Conservation (phyloP, 176 grass and related monocot genomes). For the Musa itinerans region DNA sequence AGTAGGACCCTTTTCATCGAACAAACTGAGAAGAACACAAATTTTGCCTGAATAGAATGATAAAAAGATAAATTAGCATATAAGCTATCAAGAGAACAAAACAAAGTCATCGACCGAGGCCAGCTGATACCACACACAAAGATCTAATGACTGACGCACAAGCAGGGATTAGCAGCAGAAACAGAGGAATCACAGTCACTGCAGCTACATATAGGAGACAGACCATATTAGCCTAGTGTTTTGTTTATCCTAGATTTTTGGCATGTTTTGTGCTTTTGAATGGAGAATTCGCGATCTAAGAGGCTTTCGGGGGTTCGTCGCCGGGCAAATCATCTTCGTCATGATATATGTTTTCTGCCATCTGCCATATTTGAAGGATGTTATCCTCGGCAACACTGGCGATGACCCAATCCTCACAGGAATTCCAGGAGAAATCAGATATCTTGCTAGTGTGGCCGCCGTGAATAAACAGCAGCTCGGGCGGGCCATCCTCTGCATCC, state of each 20-base stretch:
- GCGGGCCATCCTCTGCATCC: slow-evolving; percentile 87
- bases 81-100: no score
- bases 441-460: slow-evolving; percentile 99
- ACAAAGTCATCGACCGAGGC: no score
- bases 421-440: slow-evolving; percentile 96
- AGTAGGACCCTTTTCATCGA: no score
- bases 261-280: background rate
- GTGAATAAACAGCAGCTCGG: slow-evolving; percentile 92
- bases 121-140: no score
- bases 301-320: slow-evolving; percentile 48
- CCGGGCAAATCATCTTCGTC: slow-evolving; percentile 83
- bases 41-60: no score
- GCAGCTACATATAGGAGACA: no score
- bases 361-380: slow-evolving; percentile 99
- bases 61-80: no score
- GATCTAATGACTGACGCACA: no score
- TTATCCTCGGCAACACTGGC: slow-evolving; percentile 93
- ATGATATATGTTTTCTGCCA: slow-evolving; percentile 99
- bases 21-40: no score
- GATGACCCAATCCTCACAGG: slow-evolving; percentile 87
- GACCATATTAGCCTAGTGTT: background rate
- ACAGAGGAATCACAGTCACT: no score
- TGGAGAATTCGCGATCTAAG: slow-evolving; percentile 13
- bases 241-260: background rate
- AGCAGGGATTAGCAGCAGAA: no score